Evolutionary conservation across 176 grass and related monocot genomes (phyloP).

Genomic region (Raddia guianensis): DNA sequence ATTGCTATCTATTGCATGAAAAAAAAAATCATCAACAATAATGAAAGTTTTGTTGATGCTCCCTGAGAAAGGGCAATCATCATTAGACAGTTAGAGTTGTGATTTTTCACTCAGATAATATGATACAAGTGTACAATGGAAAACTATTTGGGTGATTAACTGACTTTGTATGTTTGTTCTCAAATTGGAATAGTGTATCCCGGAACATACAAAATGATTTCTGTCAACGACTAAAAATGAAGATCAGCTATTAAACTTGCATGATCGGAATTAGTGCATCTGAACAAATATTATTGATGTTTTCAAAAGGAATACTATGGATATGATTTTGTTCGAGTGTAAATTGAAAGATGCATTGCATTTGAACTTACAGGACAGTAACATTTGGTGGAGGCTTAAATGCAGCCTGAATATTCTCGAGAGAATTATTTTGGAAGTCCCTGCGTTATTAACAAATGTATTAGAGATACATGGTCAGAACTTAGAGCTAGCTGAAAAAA

Average conservation of each 20-base stretch:
- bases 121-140: constrained; percentile 5
- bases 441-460: constrained; percentile 49
- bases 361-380: constrained; percentile 68
- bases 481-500: constrained; percentile 9
- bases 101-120: constrained; percentile 28
- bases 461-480: constrained; percentile 31
- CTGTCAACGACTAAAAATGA: constrained; percentile 9
- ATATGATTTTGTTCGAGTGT: constrained; percentile 21
- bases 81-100: not conserved
- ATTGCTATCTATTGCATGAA: constrained; percentile 23
- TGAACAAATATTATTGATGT: constrained; percentile 1
- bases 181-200: not conserved
- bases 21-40: constrained; percentile 4
- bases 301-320: not conserved
- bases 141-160: not conserved
- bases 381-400: constrained; percentile 78
- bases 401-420: constrained; percentile 55
- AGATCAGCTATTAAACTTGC: constrained; percentile 10
- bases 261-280: constrained; percentile 20
- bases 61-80: not conserved
- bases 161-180: not conserved
- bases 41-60: not conserved
- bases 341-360: constrained; percentile 26
- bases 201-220: not conserved
- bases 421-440: constrained; percentile 85